Evolutionary conservation across 148 eudicot species (phyloP).

Genomic region (Rhododendron simsii): DNA sequence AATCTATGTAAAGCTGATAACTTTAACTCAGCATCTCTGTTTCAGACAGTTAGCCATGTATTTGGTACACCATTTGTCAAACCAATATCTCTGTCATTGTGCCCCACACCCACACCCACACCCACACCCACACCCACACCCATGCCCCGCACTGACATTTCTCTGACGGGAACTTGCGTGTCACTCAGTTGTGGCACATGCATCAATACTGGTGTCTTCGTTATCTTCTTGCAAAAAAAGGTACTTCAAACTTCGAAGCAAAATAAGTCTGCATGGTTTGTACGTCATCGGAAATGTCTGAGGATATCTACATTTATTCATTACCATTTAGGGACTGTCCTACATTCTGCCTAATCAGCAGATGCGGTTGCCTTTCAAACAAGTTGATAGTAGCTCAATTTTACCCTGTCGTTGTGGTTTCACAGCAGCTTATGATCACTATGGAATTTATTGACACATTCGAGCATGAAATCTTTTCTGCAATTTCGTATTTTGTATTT

Average conservation of each 20-base stretch:
- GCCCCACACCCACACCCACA: not conserved
- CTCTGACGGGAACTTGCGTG: not conserved
- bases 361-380: not conserved
- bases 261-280: not conserved
- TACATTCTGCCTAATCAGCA: not conserved
- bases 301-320: not conserved
- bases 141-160: not conserved
- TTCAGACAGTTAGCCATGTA: not conserved
- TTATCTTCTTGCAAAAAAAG: not conserved
- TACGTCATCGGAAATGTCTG: not conserved
- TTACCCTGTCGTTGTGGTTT: not conserved
- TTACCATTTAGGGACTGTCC: not conserved
- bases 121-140: not conserved
- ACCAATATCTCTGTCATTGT: not conserved
- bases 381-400: not conserved
- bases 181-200: not conserved
- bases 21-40: not conserved
- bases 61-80: not conserved
- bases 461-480: not conserved
- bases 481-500: not conserved
- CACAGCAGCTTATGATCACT: not conserved
- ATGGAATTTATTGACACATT: not conserved
- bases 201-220: not conserved
- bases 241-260: not conserved
- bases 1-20: not conserved